These are phyloP conservation scores for Gaultheria prostrata DNA, from an alignment of 148 eudicot genomes.

Conservation along the genomic window DNA sequence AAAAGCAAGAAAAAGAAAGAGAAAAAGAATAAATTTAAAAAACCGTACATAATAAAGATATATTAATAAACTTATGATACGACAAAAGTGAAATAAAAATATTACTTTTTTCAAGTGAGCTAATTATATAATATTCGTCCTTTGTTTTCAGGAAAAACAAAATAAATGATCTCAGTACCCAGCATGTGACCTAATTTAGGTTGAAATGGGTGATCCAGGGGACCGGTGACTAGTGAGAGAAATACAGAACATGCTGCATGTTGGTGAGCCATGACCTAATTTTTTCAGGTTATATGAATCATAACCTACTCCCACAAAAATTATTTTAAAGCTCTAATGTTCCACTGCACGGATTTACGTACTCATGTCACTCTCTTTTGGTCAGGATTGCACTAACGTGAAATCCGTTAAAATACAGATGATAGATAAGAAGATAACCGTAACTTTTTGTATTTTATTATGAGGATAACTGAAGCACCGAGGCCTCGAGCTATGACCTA, in stretches of 20 bases:
- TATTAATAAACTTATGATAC: not conserved
- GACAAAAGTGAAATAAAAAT: not conserved
- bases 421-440: too few relatives aligned
- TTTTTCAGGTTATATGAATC: not conserved
- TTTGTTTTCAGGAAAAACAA: not conserved
- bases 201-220: not conserved
- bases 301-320: not conserved
- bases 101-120: not conserved
- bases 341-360: not conserved
- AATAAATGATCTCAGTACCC: not conserved
- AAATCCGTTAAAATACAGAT: too few relatives aligned
- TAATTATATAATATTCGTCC: not conserved
- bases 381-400: not conserved
- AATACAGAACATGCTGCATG: not conserved
- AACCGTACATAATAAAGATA: not conserved
- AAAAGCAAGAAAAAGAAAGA: not conserved
- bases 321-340: not conserved
- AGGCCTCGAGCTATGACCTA: not conserved
- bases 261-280: conserved; percentile 9
- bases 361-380: not conserved
- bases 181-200: not conserved
- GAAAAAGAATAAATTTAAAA: not conserved
- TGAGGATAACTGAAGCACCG: too few relatives aligned
- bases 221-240: not conserved
- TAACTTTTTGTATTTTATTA: too few relatives aligned